Conservation (phyloP, 345 rosid genomes). For the Triadica sebifera region DNA sequence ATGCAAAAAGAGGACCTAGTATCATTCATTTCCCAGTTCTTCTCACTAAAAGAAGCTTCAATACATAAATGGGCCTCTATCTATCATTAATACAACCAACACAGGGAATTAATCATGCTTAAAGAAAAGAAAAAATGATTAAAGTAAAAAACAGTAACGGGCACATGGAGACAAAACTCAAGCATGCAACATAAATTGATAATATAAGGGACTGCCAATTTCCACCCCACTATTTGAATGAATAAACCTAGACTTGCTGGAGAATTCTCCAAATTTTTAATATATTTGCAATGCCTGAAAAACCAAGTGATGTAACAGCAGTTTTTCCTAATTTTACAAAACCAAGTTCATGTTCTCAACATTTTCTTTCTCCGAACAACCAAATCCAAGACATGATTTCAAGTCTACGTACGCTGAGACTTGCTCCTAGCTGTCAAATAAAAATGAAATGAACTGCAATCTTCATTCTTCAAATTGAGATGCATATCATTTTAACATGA, state of each 20-base stretch:
- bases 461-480: background rate
- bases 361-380: constrained; percentile 4
- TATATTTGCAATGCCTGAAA: background rate
- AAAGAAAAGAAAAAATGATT: background rate
- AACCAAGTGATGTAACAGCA: background rate
- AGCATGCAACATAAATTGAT: background rate
- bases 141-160: background rate
- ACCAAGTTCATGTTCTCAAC: background rate
- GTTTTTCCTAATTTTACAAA: background rate
- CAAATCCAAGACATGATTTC: background rate
- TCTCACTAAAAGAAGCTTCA: background rate
- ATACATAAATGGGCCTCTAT: background rate
- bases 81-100: background rate
- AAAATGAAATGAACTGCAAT: background rate
- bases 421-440: background rate
- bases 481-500: background rate
- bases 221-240: background rate
- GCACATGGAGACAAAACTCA: background rate
- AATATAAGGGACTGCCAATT: background rate
- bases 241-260: no score
- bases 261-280: no score
- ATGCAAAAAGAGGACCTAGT: background rate
- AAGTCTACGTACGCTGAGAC: background rate
- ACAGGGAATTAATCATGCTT: background rate
- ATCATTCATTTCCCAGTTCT: background rate